Percentiles rank a stretch among this genome's conserved stretches.
phyloP scores from a whole-genome alignment of 352 stramenopile genomes.

The Globisporangium splendens region DNA sequence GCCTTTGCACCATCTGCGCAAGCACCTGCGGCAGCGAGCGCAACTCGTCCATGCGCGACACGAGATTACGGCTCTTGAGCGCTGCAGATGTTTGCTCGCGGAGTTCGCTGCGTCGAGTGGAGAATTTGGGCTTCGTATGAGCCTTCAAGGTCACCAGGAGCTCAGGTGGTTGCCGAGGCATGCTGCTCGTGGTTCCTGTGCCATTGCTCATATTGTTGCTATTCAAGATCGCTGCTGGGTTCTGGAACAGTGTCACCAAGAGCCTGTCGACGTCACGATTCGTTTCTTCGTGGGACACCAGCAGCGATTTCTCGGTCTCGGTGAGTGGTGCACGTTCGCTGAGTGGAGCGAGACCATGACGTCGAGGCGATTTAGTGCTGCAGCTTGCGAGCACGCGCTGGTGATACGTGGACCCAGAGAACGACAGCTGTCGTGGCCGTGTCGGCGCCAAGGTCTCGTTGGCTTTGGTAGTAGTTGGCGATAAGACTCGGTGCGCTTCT shows the following conservation, averaged over 20 bases:
- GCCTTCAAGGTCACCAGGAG: neutral
- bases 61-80: slow-evolving; percentile 46
- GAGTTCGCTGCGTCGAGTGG: slow-evolving; percentile 42
- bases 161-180: neutral
- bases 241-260: slow-evolving; percentile 37
- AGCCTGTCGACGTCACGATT: slow-evolving; percentile 43
- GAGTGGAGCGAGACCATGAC: slow-evolving; percentile 7
- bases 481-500: neutral
- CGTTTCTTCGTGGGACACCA: slow-evolving; percentile 29
- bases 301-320: slow-evolving; percentile 27
- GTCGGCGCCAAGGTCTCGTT: slow-evolving; percentile 7
- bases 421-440: slow-evolving; percentile 29
- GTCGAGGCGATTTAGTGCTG: slow-evolving; percentile 6
- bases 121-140: slow-evolving; percentile 21
- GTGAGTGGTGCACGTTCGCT: slow-evolving; percentile 18
- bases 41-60: slow-evolving; percentile 53
- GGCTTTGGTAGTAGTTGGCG: slow-evolving; percentile 6
- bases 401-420: slow-evolving; percentile 31
- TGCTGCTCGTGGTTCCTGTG: neutral
- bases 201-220: slow-evolving; percentile 1
- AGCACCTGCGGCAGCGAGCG: slow-evolving; percentile 48
- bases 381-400: slow-evolving; percentile 28
- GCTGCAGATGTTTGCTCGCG: slow-evolving; percentile 48
- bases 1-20: slow-evolving; percentile 37
- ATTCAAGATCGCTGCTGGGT: slow-evolving; percentile 1